Conservation (phyloP, 257 asterid genomes). For the Vinca minor region DNA sequence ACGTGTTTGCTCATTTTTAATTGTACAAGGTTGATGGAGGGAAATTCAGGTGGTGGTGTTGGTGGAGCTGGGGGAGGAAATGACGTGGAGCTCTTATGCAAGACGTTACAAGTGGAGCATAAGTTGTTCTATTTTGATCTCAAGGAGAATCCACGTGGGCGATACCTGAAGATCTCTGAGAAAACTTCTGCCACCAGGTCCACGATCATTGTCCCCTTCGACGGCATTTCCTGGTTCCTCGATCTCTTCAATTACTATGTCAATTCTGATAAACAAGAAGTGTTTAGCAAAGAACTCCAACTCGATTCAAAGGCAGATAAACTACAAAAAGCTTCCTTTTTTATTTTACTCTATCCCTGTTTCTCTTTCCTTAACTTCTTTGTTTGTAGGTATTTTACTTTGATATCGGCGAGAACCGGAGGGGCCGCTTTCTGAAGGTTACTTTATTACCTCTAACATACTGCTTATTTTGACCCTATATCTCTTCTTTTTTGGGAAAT, state of each 20-base stretch:
- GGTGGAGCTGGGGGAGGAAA: slow-evolving; percentile 57
- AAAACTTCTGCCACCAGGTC: slow-evolving; percentile 96
- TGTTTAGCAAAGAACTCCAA: slow-evolving; percentile 87
- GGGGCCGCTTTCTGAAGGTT: slow-evolving; percentile 96
- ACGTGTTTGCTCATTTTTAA: background rate
- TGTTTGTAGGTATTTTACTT: slow-evolving; percentile 74
- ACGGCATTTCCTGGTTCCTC: slow-evolving; percentile 94
- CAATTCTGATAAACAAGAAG: slow-evolving; percentile 71
- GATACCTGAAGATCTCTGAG: slow-evolving; percentile 92
- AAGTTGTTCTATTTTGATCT: slow-evolving; percentile 94
- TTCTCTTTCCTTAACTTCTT: background rate
- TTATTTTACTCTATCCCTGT: background rate
- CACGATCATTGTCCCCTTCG: slow-evolving; percentile 84
- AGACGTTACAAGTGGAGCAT: slow-evolving; percentile 93
- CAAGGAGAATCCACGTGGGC: slow-evolving; percentile 96
- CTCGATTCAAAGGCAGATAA: slow-evolving; percentile 72
- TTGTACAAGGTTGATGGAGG: slow-evolving; percentile 41
- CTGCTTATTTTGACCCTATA: background rate
- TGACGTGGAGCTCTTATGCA: slow-evolving; percentile 80
- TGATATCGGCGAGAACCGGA: slow-evolving; percentile 89
- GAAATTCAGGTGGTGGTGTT: slow-evolving; percentile 58
- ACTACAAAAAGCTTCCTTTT: background rate
- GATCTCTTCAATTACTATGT: slow-evolving; percentile 95
- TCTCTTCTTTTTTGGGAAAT: background rate
- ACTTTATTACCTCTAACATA: slow-evolving; percentile 11